These are phyloP conservation scores for Fusarium oligoseptatum DNA, from an alignment of 2,329 filamentous ascomycete species.

Conservation along the genomic window DNA sequence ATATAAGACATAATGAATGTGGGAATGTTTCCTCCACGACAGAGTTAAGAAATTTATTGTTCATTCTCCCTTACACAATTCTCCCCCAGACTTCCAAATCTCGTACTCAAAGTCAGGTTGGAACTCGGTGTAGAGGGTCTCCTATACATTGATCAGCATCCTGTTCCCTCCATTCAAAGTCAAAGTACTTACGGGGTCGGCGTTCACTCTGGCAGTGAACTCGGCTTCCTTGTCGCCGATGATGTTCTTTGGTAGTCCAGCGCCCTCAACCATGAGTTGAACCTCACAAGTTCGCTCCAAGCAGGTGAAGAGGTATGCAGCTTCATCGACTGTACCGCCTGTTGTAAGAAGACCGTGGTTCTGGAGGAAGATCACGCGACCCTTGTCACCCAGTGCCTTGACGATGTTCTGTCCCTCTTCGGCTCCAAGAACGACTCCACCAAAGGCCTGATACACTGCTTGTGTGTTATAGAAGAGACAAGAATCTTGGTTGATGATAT, in stretches of 20 bases:
- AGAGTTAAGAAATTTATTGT: background rate
- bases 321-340: conserved; percentile 74
- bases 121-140: conserved; percentile 48
- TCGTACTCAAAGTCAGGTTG: conserved; percentile 49
- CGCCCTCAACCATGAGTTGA: conserved; percentile 47
- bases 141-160: no score
- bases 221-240: conserved; percentile 54
- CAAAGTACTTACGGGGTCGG: conserved; percentile 36
- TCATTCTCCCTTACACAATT: conserved; percentile 32
- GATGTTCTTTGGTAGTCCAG: conserved; percentile 44
- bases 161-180: no score
- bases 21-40: background rate
- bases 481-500: conserved; percentile 72
- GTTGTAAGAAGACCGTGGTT: conserved; percentile 76
- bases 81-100: conserved; percentile 45
- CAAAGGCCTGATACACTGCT: conserved; percentile 70
- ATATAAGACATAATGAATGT: background rate
- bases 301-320: conserved; percentile 70
- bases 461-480: conserved; percentile 68
- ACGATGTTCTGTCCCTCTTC: conserved; percentile 72
- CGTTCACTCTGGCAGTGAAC: conserved; percentile 51
- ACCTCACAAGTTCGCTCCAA: conserved; percentile 49
- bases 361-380: conserved; percentile 67
- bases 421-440: conserved; percentile 70
- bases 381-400: conserved; percentile 63